Percentiles rank a stretch among this genome's conserved stretches.
Evolutionary conservation across 2,329 filamentous ascomycete genomes (phyloP).

Genomic region (Sporothrix euskadiensis): DNA sequence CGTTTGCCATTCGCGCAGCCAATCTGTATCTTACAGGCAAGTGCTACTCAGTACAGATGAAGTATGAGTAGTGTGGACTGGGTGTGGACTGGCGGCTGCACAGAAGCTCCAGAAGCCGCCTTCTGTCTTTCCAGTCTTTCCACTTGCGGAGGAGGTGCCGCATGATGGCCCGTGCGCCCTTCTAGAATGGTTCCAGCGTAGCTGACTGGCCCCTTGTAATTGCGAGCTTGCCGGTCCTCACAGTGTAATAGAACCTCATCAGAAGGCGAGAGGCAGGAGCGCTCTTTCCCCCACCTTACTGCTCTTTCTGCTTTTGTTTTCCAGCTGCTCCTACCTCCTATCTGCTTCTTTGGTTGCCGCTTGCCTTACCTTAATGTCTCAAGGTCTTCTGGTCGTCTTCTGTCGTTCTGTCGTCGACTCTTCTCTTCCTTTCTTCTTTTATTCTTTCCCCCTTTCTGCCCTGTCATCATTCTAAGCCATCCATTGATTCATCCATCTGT

Average conservation of each 20-base stretch:
- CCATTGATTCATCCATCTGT: background rate
- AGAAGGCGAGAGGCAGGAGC: background rate
- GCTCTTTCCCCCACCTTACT: background rate
- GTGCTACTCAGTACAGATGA: background rate
- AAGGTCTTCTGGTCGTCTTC: background rate
- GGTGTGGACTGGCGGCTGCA: conserved; percentile 33
- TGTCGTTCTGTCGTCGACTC: background rate
- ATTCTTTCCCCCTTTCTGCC: background rate
- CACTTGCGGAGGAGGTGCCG: conserved; percentile 27
- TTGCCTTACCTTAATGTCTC: conserved; percentile 18
- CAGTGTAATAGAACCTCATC: background rate
- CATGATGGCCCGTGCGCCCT: conserved; percentile 34
- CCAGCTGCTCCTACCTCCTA: background rate
- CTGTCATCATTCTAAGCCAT: background rate
- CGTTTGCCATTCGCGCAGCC: background rate
- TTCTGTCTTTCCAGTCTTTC: conserved; percentile 13
- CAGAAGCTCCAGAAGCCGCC: conserved; percentile 34
- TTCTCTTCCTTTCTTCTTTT: background rate
- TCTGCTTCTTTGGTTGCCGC: conserved; percentile 17
- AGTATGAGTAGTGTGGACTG: conserved; percentile 16
- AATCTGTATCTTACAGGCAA: background rate
- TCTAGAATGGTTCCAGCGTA: conserved; percentile 35
- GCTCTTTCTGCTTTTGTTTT: conserved; percentile 2
- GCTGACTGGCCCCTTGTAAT: conserved; percentile 23
- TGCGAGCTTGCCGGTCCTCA: background rate